phyloP scores from a whole-genome alignment of 305 asterid genomes.

The Fraxinus sp. region DNA sequence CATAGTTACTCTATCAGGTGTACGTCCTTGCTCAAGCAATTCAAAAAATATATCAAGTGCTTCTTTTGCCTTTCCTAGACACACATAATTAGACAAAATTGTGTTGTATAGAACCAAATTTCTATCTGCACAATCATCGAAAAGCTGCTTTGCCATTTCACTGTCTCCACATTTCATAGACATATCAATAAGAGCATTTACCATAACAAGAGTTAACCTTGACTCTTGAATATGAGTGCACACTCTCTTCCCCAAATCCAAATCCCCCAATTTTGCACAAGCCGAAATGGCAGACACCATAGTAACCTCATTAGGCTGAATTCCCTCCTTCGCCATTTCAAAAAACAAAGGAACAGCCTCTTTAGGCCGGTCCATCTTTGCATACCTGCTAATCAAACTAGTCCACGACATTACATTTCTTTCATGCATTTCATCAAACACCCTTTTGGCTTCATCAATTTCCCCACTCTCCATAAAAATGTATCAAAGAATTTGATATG shows the following conservation, averaged over 20 bases:
- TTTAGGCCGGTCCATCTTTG: constrained; percentile 28
- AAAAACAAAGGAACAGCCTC: constrained; percentile 56
- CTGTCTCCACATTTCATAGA: constrained; percentile 54
- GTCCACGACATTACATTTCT: constrained; percentile 62
- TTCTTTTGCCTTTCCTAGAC: constrained; percentile 38
- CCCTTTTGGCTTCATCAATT: constrained; percentile 41
- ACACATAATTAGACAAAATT: constrained; percentile 50
- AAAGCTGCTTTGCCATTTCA: constrained; percentile 42
- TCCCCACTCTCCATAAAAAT: constrained; percentile 52
- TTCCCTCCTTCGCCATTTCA: constrained; percentile 39
- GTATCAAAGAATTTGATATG: constrained; percentile 43
- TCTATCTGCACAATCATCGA: constrained; percentile 37
- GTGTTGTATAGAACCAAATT: constrained; percentile 52
- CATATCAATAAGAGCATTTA: constrained; percentile 57
- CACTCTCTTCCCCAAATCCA: constrained; percentile 42
- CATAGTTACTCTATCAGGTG: constrained; percentile 56
- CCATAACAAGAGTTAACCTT: constrained; percentile 36
- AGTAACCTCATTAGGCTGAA: constrained; percentile 46
- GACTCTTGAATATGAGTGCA: constrained; percentile 26
- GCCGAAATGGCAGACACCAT: constrained; percentile 42
- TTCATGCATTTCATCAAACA: constrained; percentile 53
- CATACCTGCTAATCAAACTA: constrained; percentile 51
- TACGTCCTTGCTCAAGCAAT: constrained; percentile 38
- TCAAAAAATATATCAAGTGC: constrained; percentile 38
- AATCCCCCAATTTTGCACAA: constrained; percentile 46